Evolutionary conservation across 495 filamentous ascomycete species (phyloP), one percentile per base, ranked within the genome.

Genomic region (Neurospora sp.): DNA sequence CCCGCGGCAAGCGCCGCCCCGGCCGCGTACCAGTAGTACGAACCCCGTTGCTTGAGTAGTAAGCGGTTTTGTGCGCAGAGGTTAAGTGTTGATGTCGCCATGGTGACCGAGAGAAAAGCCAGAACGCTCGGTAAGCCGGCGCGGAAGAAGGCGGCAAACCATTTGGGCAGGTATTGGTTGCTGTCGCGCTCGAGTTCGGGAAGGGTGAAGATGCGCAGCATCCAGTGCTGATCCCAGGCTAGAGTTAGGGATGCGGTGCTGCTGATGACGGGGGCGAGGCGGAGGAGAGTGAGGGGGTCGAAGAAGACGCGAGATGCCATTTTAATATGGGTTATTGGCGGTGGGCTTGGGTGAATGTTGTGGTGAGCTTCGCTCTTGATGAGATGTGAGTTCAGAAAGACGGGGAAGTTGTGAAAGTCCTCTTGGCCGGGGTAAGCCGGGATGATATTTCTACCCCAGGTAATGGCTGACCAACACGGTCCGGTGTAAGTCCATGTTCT

Each of bases 261-360:
- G 38, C 62, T 70, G n/a, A 73, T 73, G 66, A 40, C 12, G 37
- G 72, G 72, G 6, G 72, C 69, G 37, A 73, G 40, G 12, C 72
- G 72, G 12, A 73, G 66, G 8, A 42, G 27, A 5, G 72, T 73
- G 66, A 35, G n/a, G 2, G 38, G 35, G 27, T 70, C 66, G 16
- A 70, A 69, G 59, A 73, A 73, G 3, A 3, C 10, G 35, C 59
- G 20, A 10, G 72, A 69, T 7, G 72, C 72, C 72, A 73, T 73
- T 35, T 35, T 35, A 35, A 35, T 35, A 35, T 35, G 35, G 35
- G 5, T 35, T 35, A 35, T 35, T 14, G 27, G 27, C 7, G 12
- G 12, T 14, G 11, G 48, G 20, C 27, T 14, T 59, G 11, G 48
- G 48, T 59, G 20, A 23, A 12, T 59, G 1, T 14, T 27, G 10